Conservation (phyloP, 192 early-diverging fungal genomes). For the Spinellus fusiger region DNA sequence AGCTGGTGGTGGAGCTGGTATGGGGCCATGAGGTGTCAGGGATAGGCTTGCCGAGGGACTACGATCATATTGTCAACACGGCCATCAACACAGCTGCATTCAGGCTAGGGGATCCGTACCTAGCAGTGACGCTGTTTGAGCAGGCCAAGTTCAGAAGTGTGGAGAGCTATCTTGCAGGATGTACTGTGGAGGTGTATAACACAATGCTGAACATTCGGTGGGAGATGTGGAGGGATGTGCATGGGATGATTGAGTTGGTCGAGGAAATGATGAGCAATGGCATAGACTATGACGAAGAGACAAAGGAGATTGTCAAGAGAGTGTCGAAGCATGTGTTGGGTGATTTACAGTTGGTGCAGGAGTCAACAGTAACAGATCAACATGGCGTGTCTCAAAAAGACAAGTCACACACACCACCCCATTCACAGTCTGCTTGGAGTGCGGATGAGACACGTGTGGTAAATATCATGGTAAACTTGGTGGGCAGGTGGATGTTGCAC, state of each 20-base stretch:
- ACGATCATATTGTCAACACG: constrained; percentile 5
- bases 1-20: not conserved
- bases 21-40: not conserved
- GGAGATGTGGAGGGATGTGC: constrained; percentile 35
- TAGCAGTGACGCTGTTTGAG: constrained; percentile 40
- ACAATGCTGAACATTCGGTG: constrained; percentile 27
- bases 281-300: constrained; percentile 24
- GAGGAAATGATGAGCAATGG: constrained; percentile 38
- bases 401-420: too few relatives aligned
- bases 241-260: constrained; percentile 30
- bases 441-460: constrained; percentile 11
- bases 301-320: constrained; percentile 7
- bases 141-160: constrained; percentile 28
- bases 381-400: too few relatives aligned
- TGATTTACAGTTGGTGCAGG: not conserved
- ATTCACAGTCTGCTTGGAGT: constrained; percentile 6
- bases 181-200: constrained; percentile 32
- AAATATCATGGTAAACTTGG: constrained; percentile 18
- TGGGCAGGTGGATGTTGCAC: constrained; percentile 30
- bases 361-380: not conserved
- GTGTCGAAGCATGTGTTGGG: constrained; percentile 16
- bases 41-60: not conserved
- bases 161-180: constrained; percentile 33
- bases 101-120: constrained; percentile 30
- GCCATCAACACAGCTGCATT: constrained; percentile 19